Evolutionary conservation across 2,329 filamentous ascomycete species (phyloP), one percentile per base, ranked within the genome.

Genomic region (Phaeosphaeriaceae sp.): DNA sequence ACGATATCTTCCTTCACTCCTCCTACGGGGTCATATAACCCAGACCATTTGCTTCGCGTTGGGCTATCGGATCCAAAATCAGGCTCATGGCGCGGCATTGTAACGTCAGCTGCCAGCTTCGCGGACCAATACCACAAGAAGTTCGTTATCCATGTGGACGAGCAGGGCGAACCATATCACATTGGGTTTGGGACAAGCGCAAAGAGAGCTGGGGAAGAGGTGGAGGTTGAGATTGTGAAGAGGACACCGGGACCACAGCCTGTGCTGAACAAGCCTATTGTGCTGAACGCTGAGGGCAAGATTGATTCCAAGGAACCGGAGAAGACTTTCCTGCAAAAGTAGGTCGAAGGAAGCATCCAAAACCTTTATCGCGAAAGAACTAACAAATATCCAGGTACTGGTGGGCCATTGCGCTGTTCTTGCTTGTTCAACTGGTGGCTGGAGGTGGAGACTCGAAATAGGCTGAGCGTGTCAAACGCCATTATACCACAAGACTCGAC

Each of bases 241-340:
- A 75, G 75, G 48, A 66, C 60, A 47, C 62, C 63, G 20, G 81
- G 80, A 1, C 78, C 80, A 0, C 74, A 76, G 61, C 79, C 81
- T 10, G 68, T 75, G 5, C 62, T 84, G 68, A 83, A 86, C 58
- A 85, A 82, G 48, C 85, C 85, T 0, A 82, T 85, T 51, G 76
- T 85, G 53, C 77, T 86, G 61, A 86, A 86, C 65, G 82, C 84
- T 25, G 80, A 82, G 48, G 87, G 87, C 0, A 81, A 79, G 62
- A 79, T 88, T 50, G 79, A 76, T 5, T 69, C 58, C 20, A 75
- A 80, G 62, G 80, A 81, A 68, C 75, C 76, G 9, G 79, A 84
- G 69, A 83, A 83, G 77, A 76, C 75, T 2, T 83, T 84, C 62
- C 69, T 84, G 61, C 82, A 84, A 65, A 84, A 84, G 81, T 83